A percentile compares a stretch with the other conserved stretches of the same genome.
These are phyloP conservation scores for Ophiostoma australiae DNA, from an alignment of 2,329 filamentous ascomycete genomes.

Conservation along the genomic window DNA sequence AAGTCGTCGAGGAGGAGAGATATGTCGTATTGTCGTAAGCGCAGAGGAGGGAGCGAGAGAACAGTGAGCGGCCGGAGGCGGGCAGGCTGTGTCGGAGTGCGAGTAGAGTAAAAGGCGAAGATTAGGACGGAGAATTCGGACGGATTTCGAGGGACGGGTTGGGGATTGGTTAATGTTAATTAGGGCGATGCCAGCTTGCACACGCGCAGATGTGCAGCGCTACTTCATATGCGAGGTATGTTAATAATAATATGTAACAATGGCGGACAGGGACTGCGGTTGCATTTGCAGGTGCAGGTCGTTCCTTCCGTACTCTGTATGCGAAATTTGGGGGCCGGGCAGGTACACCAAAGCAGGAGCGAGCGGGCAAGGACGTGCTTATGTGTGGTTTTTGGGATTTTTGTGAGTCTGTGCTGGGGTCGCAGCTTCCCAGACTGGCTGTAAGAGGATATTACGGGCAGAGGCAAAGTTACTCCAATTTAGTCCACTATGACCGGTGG, in stretches of 20 bases:
- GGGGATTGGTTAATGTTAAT: constrained; percentile 4
- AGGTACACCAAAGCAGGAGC: neutral
- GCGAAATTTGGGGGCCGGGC: neutral
- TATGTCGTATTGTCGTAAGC: neutral
- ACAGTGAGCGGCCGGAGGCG: neutral
- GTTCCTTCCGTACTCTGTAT: neutral
- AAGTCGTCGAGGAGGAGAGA: neutral
- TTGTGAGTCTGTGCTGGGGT: neutral
- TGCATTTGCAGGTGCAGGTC: neutral
- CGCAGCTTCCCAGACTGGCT: neutral
- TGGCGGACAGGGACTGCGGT: neutral
- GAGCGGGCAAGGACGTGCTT: constrained; percentile 12
- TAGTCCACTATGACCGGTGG: neutral
- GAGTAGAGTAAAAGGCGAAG: constrained; percentile 2
- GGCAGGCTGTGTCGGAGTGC: neutral
- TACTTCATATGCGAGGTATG: neutral
- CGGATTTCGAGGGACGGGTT: constrained; percentile 16
- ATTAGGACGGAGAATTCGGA: constrained; percentile 13
- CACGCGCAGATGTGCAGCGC: neutral
- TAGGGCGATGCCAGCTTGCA: constrained; percentile 11
- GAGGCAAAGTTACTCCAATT: neutral
- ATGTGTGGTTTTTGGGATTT: neutral
- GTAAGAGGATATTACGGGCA: neutral
- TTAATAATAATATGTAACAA: neutral
- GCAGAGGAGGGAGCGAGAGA: neutral